Conservation (phyloP, 1,139 yeast species). For the Kodamaea alishanica region DNA sequence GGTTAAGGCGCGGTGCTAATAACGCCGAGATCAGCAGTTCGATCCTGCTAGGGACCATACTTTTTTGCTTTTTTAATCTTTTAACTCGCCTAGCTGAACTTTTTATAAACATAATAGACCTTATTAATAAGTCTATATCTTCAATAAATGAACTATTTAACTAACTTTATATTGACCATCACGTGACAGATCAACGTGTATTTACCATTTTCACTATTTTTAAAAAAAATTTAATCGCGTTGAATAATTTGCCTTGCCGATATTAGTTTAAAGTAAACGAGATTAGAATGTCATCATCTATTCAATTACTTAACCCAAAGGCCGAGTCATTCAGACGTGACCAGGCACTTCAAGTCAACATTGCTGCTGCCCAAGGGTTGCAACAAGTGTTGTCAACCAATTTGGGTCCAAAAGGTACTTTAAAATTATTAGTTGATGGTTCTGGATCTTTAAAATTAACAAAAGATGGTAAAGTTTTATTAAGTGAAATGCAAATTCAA, state of each 20-base stretch:
- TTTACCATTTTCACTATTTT: too few species aligned
- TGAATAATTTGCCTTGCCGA: too few species aligned
- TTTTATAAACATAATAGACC: too few species aligned
- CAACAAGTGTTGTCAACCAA: slow-evolving; percentile 90
- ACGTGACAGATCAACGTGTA: too few species aligned
- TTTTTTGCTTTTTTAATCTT: too few species aligned
- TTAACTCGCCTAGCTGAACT: too few species aligned
- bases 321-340: slow-evolving; percentile 93
- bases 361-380: slow-evolving; percentile 93
- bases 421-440: slow-evolving; percentile 95
- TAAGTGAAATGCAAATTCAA: slow-evolving; percentile 97
- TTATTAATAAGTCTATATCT: too few species aligned
- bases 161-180: too few species aligned
- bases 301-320: slow-evolving; percentile 91
- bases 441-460: slow-evolving; percentile 93
- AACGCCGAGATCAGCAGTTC: slow-evolving; percentile 82
- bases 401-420: slow-evolving; percentile 95
- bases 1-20: slow-evolving; percentile 92
- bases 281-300: slow-evolving; percentile 49
- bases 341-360: slow-evolving; percentile 93
- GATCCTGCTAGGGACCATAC: slow-evolving; percentile 80
- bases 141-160: too few species aligned
- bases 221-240: too few species aligned
- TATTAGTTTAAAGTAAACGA: too few species aligned
- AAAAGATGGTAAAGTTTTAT: slow-evolving; percentile 92